Evolutionary conservation across 306 rosid species (phyloP).

Genomic region (Styphnolobium japonicum): DNA sequence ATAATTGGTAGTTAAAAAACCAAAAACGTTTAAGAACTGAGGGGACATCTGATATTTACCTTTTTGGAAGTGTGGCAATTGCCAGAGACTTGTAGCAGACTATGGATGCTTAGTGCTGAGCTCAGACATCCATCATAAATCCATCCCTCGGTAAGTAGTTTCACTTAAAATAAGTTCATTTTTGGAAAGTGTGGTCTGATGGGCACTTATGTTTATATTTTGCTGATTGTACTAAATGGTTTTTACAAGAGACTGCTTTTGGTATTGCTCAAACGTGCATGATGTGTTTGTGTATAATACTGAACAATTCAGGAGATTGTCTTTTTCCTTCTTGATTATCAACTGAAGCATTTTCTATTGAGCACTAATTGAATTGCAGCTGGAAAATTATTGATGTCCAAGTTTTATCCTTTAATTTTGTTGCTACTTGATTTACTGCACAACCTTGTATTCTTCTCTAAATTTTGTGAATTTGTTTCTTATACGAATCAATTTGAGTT

Average conservation of each 20-base stretch:
- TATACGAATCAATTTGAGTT: not conserved
- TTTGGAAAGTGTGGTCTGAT: not conserved
- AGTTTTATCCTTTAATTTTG: not conserved
- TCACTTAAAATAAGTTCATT: not conserved
- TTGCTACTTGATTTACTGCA: slow-evolving; percentile 4
- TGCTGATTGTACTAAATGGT: not conserved
- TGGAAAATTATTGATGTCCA: not conserved
- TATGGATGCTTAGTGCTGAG: not conserved
- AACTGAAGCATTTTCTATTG: not conserved
- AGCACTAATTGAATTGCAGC: not conserved
- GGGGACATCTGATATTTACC: not conserved
- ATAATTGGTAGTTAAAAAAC: not conserved
- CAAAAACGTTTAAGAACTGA: not conserved
- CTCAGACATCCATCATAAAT: not conserved
- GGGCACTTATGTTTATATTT: not conserved
- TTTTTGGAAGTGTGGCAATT: not conserved
- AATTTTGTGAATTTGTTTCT: slow-evolving; percentile 13
- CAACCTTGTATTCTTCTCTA: not conserved
- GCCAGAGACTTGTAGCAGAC: not conserved
- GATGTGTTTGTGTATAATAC: not conserved
- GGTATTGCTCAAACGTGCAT: not conserved
- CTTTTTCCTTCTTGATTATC: not conserved
- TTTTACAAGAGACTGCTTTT: not conserved
- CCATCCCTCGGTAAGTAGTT: not conserved
- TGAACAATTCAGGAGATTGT: not conserved